phyloP scores from a whole-genome alignment of 306 rosid species.

The Arachis hypogaea region DNA sequence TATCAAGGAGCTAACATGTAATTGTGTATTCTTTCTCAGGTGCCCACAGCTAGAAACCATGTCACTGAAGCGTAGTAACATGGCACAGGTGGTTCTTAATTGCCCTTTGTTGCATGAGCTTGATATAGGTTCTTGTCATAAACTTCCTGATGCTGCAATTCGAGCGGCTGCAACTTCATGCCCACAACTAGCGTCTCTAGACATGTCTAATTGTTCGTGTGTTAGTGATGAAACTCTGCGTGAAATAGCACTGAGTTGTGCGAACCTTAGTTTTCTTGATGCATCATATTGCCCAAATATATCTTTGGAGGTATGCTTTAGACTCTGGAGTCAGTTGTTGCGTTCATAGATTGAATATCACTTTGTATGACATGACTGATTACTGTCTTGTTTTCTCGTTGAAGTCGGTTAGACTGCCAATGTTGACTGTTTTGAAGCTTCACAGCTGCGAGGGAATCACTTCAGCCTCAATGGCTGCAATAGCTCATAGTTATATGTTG shows the following conservation, averaged over 20 bases:
- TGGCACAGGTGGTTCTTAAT: constrained; percentile 93
- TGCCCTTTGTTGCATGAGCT: constrained; percentile 89
- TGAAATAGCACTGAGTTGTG: constrained; percentile 74
- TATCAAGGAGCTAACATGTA: constrained; percentile 26
- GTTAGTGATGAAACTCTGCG: constrained; percentile 96
- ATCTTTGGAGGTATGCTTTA: constrained; percentile 82
- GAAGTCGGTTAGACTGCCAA: constrained; percentile 82
- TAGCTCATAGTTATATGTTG: constrained; percentile 68
- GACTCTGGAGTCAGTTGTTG: constrained; percentile 5
- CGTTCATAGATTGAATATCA: constrained; percentile 24
- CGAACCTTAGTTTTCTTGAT: constrained; percentile 76
- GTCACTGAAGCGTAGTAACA: constrained; percentile 96
- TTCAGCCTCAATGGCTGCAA: constrained; percentile 95
- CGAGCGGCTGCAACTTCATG: constrained; percentile 97
- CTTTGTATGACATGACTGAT: constrained; percentile 49
- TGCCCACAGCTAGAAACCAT: constrained; percentile 94
- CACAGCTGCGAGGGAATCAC: constrained; percentile 97
- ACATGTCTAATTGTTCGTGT: constrained; percentile 91
- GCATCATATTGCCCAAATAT: constrained; percentile 97
- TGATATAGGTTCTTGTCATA: constrained; percentile 94
- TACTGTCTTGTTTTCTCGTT: constrained; percentile 44
- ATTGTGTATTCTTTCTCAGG: constrained; percentile 52
- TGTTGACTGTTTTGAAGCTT: constrained; percentile 88
- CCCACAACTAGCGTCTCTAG: constrained; percentile 80
- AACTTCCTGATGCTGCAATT: constrained; percentile 97